Evolutionary conservation across 805 yeast genomes (phyloP).

Genomic region (Starmerella riodocensis): DNA sequence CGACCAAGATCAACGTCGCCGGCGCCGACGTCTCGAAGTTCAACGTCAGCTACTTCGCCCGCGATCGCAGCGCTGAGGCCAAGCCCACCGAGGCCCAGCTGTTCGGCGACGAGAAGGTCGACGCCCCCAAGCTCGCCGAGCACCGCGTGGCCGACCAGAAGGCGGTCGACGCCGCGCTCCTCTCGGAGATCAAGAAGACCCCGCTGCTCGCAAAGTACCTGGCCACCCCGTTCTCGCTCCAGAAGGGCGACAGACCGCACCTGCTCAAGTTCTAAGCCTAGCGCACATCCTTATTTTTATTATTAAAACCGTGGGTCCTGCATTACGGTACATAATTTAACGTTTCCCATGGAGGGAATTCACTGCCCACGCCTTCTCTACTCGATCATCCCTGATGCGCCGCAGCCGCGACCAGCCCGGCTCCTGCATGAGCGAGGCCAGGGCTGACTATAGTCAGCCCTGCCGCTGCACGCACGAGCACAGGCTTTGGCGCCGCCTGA

Average conservation of each 20-base stretch:
- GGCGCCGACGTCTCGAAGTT: slow-evolving; percentile 70
- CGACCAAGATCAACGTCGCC: slow-evolving; percentile 74
- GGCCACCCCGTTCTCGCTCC: slow-evolving; percentile 88
- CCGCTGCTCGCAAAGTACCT: slow-evolving; percentile 95
- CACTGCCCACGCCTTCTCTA: not conserved
- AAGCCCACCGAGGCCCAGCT: slow-evolving; percentile 75
- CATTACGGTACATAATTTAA: slow-evolving; percentile 6
- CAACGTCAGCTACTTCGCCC: slow-evolving; percentile 90
- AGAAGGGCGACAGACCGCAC: slow-evolving; percentile 98
- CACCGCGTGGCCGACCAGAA: slow-evolving; percentile 96
- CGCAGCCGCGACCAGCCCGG: too few species aligned
- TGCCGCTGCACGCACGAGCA: too few species aligned
- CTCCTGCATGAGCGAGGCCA: too few species aligned
- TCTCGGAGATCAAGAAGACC: slow-evolving; percentile 91
- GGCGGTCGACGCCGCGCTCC: slow-evolving; percentile 80
- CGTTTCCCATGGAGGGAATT: not conserved
- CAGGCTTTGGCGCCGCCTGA: too few species aligned
- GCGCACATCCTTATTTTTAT: slow-evolving; percentile 6
- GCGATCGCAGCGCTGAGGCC: slow-evolving; percentile 75
- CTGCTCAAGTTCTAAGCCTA: slow-evolving; percentile 76
- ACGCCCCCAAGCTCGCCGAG: slow-evolving; percentile 78
- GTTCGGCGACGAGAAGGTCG: slow-evolving; percentile 64
- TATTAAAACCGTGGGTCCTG: slow-evolving; percentile 5
- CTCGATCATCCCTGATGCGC: too few species aligned
- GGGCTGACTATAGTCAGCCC: too few species aligned